Evolutionary conservation across 2,329 filamentous ascomycete species (phyloP).

Genomic region (Trichoderma sp.): DNA sequence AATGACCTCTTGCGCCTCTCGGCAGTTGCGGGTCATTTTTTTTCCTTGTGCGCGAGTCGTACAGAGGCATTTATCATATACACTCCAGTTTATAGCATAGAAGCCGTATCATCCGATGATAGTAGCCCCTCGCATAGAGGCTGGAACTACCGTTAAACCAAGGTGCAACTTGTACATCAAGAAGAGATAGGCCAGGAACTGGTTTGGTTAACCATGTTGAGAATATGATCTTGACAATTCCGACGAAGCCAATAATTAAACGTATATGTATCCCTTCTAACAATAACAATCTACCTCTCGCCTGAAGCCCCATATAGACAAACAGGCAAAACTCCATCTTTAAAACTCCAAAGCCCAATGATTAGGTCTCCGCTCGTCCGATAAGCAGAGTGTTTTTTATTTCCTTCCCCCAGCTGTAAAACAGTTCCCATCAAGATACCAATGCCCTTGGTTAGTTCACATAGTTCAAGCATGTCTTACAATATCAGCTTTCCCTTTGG

Average conservation of each 20-base stretch:
- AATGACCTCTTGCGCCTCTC: background rate
- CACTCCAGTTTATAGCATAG: background rate
- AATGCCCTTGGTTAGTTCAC: background rate
- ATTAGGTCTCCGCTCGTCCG: background rate
- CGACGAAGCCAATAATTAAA: background rate
- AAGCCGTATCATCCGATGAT: background rate
- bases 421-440: background rate
- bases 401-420: background rate
- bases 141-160: background rate
- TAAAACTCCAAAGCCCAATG: slow-evolving; percentile 6
- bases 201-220: background rate
- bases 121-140: no score
- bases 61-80: background rate
- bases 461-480: background rate
- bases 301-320: background rate
- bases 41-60: background rate
- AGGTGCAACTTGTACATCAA: background rate
- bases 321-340: background rate
- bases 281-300: background rate
- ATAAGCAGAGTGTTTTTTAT: background rate
- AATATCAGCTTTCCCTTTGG: slow-evolving; percentile 32
- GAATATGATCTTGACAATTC: background rate
- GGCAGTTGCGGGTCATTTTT: slow-evolving; percentile 3
- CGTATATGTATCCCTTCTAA: background rate
- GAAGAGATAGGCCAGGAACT: background rate